phyloP scores from a whole-genome alignment of 164 flowering plant species.

The Annona squamosa region DNA sequence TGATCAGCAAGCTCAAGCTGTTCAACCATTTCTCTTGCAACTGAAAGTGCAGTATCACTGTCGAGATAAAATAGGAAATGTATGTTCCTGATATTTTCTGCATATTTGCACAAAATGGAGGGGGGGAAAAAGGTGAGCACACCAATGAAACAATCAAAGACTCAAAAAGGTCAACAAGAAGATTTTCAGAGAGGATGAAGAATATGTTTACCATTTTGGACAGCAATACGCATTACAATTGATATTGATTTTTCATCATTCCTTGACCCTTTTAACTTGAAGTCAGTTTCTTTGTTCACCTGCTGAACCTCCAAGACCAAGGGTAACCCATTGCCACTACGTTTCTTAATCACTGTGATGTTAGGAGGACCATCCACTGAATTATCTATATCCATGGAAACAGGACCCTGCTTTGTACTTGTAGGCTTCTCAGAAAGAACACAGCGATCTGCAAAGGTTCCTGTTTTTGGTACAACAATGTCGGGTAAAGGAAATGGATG shows the following conservation, averaged over 20 bases:
- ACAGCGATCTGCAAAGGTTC: conserved; percentile 37
- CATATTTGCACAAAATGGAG: conserved; percentile 6
- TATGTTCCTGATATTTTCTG: conserved; percentile 65
- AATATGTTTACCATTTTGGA: conserved; percentile 36
- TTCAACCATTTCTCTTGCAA: conserved; percentile 86
- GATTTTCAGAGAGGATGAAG: background rate
- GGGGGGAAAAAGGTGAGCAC: background rate
- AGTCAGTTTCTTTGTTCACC: conserved; percentile 40
- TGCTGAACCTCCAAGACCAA: conserved; percentile 41
- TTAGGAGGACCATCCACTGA: conserved; percentile 28
- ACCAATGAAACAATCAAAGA: background rate
- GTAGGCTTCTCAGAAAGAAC: conserved; percentile 38
- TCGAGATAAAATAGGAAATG: conserved; percentile 63
- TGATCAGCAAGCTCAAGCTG: conserved; percentile 64
- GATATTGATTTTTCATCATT: conserved; percentile 55
- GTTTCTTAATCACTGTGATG: conserved; percentile 14
- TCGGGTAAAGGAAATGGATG: conserved; percentile 31
- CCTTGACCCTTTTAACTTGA: conserved; percentile 56
- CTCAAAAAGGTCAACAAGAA: background rate
- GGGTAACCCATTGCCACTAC: conserved; percentile 6
- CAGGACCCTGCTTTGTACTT: conserved; percentile 19
- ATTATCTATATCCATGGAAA: conserved; percentile 62
- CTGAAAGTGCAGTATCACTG: conserved; percentile 63
- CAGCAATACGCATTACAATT: conserved; percentile 57
- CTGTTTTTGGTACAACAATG: conserved; percentile 34